phyloP scores from a whole-genome alignment of 768 basidiomycete genomes.

The Agaricus blazei region DNA sequence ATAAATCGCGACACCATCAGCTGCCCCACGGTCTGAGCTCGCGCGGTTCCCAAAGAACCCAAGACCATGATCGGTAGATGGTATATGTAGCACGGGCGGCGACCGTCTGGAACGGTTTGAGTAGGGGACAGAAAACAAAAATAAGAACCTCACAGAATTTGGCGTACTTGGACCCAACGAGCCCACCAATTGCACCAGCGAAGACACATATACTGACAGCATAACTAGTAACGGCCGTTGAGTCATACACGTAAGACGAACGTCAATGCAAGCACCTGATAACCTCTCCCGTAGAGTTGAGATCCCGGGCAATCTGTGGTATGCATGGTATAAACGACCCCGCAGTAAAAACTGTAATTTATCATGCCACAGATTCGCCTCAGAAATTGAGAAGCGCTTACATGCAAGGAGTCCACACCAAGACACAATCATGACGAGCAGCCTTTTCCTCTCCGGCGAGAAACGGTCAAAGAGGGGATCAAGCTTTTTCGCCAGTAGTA shows the following conservation, averaged over 20 bases:
- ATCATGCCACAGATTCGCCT: neutral
- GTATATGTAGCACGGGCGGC: conserved; percentile 54
- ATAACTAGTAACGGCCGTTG: conserved; percentile 15
- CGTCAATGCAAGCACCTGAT: conserved; percentile 4
- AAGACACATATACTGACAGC: conserved; percentile 31
- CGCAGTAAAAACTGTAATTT: conserved; percentile 7
- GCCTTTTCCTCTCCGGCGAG: conserved; percentile 4
- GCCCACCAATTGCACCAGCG: conserved; percentile 25
- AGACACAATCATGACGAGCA: conserved; percentile 12
- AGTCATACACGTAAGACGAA: neutral
- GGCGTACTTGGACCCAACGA: conserved; percentile 30
- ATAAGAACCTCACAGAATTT: conserved; percentile 27
- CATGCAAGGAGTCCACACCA: conserved; percentile 14
- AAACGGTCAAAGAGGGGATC: conserved; percentile 14
- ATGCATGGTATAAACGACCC: conserved; percentile 14
- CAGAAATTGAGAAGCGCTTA: neutral
- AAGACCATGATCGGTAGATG: conserved; percentile 56
- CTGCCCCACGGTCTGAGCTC: conserved; percentile 33
- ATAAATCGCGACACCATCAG: conserved; percentile 61
- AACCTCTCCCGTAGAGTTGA: conserved; percentile 7
- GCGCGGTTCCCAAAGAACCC: conserved; percentile 57
- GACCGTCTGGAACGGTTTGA: conserved; percentile 47
- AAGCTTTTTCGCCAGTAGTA: neutral
- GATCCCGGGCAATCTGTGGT: conserved; percentile 13
- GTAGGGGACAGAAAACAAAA: neutral